phyloP scores from a whole-genome alignment of 2,329 filamentous ascomycete species.

The Diaporthe amygdali region DNA sequence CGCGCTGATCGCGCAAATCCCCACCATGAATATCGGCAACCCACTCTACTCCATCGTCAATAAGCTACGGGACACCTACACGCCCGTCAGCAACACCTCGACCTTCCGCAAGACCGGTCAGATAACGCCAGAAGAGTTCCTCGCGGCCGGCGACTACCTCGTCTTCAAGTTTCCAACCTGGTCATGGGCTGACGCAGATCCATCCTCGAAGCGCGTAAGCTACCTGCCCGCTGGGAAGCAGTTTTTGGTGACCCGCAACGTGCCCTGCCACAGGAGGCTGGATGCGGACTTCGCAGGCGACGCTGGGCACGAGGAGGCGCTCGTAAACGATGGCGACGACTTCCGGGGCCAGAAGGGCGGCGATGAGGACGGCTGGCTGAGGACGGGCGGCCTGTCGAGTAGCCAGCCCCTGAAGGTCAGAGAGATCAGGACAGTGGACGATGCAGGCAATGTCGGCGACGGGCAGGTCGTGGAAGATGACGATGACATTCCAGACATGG shows the following conservation, averaged over 20 bases:
- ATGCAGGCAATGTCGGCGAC: conserved; percentile 84
- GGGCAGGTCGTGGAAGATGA: conserved; percentile 72
- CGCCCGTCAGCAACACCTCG: conserved; percentile 86
- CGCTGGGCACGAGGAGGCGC: conserved; percentile 82
- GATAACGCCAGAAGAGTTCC: conserved; percentile 96
- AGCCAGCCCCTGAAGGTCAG: conserved; percentile 77
- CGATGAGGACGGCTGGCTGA: conserved; percentile 88
- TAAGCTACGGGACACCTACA: conserved; percentile 88
- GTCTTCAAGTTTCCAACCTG: conserved; percentile 99
- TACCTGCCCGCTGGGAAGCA: conserved; percentile 91
- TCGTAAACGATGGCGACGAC: conserved; percentile 80
- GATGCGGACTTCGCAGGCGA: conserved; percentile 93
- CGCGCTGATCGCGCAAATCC: conserved; percentile 5
- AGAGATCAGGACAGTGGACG: conserved; percentile 88
- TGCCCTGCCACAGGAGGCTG: conserved; percentile 89
- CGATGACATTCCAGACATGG: conserved; percentile 96
- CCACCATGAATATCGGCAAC: conserved; percentile 72
- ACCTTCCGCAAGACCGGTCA: conserved; percentile 94
- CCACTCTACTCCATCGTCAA: conserved; percentile 86
- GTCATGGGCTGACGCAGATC: conserved; percentile 92
- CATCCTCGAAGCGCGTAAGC: conserved; percentile 75
- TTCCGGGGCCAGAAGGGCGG: conserved; percentile 54
- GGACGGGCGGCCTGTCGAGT: conserved; percentile 80
- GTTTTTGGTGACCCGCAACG: conserved; percentile 91
- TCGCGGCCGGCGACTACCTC: conserved; percentile 94